Percentiles rank a stretch among this genome's conserved stretches.
Conservation (phyloP, 257 asterid genomes). For the Solanum pimpinellifolium region DNA sequence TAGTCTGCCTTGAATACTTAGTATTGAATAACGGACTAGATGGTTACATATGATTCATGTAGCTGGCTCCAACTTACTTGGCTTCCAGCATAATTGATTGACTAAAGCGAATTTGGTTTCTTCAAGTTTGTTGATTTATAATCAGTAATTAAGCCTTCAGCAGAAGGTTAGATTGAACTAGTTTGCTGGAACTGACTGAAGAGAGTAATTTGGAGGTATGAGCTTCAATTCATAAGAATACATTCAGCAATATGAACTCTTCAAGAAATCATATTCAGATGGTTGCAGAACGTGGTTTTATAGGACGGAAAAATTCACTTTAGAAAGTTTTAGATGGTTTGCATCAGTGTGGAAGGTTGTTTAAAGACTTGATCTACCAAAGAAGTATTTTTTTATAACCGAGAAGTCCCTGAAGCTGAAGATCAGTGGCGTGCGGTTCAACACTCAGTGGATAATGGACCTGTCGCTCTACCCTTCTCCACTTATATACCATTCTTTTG, state of each 20-base stretch:
- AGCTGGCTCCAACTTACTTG: not conserved
- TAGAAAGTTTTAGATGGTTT: not conserved
- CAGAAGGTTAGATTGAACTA: not conserved
- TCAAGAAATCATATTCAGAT: not conserved
- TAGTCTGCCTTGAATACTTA: not conserved
- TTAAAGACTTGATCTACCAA: not conserved
- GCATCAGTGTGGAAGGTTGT: not conserved
- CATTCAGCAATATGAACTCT: not conserved
- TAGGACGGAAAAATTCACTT: not conserved
- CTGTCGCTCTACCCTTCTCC: not conserved
- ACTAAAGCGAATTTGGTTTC: not conserved
- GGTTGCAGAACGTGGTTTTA: not conserved
- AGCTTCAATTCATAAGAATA: not conserved
- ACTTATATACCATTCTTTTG: not conserved
- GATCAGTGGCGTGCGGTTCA: not conserved
- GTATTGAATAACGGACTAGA: not conserved
- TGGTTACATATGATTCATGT: not conserved
- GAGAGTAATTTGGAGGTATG: not conserved
- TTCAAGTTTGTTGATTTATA: not conserved
- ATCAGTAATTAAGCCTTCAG: not conserved
- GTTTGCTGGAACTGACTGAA: not conserved
- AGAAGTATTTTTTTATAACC: not conserved
- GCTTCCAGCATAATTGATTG: not conserved
- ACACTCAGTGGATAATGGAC: not conserved
- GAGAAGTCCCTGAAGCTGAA: not conserved